These are phyloP conservation scores for Elongisporangium undulatum DNA, from an alignment of 352 stramenopile genomes.

Conservation along the genomic window DNA sequence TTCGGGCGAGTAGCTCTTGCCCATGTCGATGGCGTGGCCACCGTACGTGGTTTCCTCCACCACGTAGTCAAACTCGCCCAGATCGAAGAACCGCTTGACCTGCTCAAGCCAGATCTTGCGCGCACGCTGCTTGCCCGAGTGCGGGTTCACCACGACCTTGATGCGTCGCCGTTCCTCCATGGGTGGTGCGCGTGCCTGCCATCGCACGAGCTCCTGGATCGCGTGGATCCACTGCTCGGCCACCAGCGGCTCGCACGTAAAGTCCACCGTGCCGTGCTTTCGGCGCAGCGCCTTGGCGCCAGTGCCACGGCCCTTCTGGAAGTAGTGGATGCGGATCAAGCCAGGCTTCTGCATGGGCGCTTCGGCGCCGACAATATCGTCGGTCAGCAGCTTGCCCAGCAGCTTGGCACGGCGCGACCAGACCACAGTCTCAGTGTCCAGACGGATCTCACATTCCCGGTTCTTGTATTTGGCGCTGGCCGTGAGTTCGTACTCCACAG, in stretches of 20 bases:
- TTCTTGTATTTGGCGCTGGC: conserved; percentile 37
- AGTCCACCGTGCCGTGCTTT: conserved; percentile 44
- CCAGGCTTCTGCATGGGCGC: conserved; percentile 18
- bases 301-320: conserved; percentile 55
- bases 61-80: conserved; percentile 71
- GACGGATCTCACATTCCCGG: conserved; percentile 48
- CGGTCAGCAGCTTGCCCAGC: conserved; percentile 49
- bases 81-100: conserved; percentile 75
- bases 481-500: conserved; percentile 57
- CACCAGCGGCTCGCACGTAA: conserved; percentile 32
- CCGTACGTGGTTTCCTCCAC: conserved; percentile 72
- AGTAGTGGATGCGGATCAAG: conserved; percentile 72
- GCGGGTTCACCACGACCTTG: conserved; percentile 80
- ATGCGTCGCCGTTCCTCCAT: conserved; percentile 67
- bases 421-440: conserved; percentile 56
- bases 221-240: conserved; percentile 49
- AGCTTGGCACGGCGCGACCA: conserved; percentile 51
- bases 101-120: conserved; percentile 61
- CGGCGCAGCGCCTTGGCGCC: conserved; percentile 56
- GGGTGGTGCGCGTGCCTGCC: conserved; percentile 67
- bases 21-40: conserved; percentile 76
- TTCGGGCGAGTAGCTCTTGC: conserved; percentile 58
- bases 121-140: conserved; percentile 66
- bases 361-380: conserved; percentile 74
- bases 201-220: conserved; percentile 80